Conservation (phyloP, 306 rosid genomes). For the Quercus mongolica region DNA sequence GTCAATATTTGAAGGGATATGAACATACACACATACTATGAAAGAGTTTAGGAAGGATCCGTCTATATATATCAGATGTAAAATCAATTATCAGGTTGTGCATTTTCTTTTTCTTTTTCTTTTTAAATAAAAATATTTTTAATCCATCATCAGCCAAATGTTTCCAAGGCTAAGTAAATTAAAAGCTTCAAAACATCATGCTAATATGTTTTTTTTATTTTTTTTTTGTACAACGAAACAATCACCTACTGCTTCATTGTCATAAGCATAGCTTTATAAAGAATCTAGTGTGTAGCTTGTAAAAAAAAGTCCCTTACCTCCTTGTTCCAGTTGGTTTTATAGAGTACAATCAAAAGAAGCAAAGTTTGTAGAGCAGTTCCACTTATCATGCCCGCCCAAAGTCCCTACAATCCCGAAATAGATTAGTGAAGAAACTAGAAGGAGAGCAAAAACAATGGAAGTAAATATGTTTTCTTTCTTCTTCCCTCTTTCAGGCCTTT, state of each 20-base stretch:
- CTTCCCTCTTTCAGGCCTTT: background rate
- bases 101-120: background rate
- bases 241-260: background rate
- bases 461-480: background rate
- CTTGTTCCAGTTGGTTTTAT: slow-evolving; percentile 51
- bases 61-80: background rate
- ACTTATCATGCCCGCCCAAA: slow-evolving; percentile 63
- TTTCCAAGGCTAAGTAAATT: background rate
- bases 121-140: background rate
- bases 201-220: too few relatives aligned
- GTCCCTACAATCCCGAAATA: slow-evolving; percentile 32
- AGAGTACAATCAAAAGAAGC: slow-evolving; percentile 42
- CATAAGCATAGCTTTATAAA: background rate
- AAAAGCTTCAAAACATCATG: background rate
- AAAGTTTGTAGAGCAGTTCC: slow-evolving; percentile 53
- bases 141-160: background rate
- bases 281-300: background rate
- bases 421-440: too few relatives aligned
- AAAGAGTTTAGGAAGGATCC: background rate
- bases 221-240: background rate
- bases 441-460: background rate
- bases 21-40: background rate
- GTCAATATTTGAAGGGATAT: background rate
- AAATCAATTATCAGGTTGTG: background rate
- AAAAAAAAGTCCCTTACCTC: slow-evolving; percentile 31